These are phyloP conservation scores for Tanacetum coccineum DNA, from an alignment of 129 eudicot genomes.

Conservation along the genomic window DNA sequence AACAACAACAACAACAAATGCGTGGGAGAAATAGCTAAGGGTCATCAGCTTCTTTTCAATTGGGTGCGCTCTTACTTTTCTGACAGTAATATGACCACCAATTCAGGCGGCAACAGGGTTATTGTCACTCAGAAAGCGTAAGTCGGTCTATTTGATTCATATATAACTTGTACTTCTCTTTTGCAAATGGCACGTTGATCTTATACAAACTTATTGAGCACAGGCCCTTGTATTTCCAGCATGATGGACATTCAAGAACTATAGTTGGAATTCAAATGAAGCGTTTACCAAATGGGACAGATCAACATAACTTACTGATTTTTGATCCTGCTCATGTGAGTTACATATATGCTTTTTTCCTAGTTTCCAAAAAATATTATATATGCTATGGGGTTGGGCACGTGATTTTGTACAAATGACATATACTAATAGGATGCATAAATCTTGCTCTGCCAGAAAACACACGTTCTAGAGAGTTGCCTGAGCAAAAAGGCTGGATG, in stretches of 20 bases:
- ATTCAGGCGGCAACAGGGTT: conserved; percentile 37
- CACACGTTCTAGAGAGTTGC: conserved; percentile 61
- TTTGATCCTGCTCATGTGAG: conserved; percentile 86
- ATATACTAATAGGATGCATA: neutral
- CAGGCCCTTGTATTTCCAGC: conserved; percentile 99
- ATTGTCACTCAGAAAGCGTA: conserved; percentile 67
- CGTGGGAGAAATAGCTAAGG: conserved; percentile 28
- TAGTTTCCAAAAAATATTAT: neutral
- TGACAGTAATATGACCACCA: conserved; percentile 24
- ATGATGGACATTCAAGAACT: conserved; percentile 96
- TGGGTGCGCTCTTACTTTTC: conserved; percentile 95
- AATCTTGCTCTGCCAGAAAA: conserved; percentile 40
- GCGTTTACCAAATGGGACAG: conserved; percentile 47
- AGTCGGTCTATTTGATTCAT: conserved; percentile 16
- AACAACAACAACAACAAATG: conserved; percentile 23
- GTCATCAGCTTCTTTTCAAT: conserved; percentile 56
- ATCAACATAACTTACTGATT: conserved; percentile 58
- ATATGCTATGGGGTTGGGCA: neutral
- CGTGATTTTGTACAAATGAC: neutral
- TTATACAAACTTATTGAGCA: conserved; percentile 3
- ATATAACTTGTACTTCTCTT: neutral
- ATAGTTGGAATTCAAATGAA: conserved; percentile 81
- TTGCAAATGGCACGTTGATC: neutral
- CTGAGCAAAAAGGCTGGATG: conserved; percentile 66
- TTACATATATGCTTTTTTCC: conserved; percentile 25